Conservation (phyloP, 2,329 filamentous ascomycete species). For the Lecanicillium sp. region DNA sequence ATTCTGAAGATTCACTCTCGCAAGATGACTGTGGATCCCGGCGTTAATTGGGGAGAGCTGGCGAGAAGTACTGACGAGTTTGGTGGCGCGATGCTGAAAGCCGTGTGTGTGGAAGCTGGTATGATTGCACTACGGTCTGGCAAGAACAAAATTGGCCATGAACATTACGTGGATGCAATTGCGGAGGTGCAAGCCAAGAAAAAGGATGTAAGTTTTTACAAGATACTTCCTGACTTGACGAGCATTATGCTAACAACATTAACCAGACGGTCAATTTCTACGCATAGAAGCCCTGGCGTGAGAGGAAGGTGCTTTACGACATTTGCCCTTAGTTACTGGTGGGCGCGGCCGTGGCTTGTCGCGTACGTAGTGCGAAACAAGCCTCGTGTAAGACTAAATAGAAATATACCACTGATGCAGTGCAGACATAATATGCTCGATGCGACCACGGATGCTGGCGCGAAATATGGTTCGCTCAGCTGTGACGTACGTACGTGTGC, state of each 20-base stretch:
- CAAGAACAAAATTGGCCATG: constrained; percentile 93
- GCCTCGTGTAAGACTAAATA: constrained; percentile 12
- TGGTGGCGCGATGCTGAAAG: constrained; percentile 94
- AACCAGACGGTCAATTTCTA: constrained; percentile 52
- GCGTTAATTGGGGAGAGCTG: constrained; percentile 92
- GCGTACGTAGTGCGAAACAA: not conserved
- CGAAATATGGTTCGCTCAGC: no score
- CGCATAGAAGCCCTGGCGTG: constrained; percentile 29
- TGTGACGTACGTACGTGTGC: no score
- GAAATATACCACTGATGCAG: constrained; percentile 10
- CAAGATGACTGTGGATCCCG: constrained; percentile 94
- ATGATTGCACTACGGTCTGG: constrained; percentile 97
- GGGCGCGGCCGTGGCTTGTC: not conserved
- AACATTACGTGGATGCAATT: constrained; percentile 98
- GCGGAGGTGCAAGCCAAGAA: constrained; percentile 93
- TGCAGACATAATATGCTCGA: no score
- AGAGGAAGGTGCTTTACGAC: not conserved
- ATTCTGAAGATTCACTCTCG: constrained; percentile 96
- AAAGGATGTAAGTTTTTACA: constrained; percentile 63
- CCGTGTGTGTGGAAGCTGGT: constrained; percentile 95
- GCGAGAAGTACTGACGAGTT: constrained; percentile 98
- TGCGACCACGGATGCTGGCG: no score
- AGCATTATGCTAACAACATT: constrained; percentile 12
- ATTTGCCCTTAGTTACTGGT: not conserved
- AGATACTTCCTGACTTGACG: not conserved